Percentiles rank a stretch among this genome's conserved stretches.
Conservation (phyloP, 768 basidiomycete genomes). For the Lactarius hengduanensis region DNA sequence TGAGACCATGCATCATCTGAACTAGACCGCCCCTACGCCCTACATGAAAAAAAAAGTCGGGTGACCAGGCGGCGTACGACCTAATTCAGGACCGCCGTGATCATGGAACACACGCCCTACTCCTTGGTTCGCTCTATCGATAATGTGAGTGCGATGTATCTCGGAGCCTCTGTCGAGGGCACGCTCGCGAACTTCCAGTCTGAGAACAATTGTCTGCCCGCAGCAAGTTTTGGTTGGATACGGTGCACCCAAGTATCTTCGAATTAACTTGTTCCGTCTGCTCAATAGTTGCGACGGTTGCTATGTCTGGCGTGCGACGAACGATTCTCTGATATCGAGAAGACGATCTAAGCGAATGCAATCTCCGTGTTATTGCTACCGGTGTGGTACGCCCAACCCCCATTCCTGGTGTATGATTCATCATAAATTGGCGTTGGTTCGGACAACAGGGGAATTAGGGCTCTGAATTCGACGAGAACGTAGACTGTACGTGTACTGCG, state of each 20-base stretch:
- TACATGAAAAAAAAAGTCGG: background rate
- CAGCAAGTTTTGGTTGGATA: background rate
- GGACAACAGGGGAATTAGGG: background rate
- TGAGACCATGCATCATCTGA: background rate
- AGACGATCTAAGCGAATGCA: background rate
- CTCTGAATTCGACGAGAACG: background rate
- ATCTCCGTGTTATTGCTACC: background rate
- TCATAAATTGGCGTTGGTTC: background rate
- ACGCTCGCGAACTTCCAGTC: background rate
- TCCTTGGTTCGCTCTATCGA: background rate
- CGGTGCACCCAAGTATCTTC: background rate
- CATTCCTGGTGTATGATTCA: background rate
- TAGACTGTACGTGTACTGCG: background rate
- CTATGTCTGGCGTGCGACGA: background rate
- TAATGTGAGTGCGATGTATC: background rate
- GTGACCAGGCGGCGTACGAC: background rate
- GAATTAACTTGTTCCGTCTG: background rate
- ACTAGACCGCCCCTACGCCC: background rate
- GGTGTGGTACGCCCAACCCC: background rate
- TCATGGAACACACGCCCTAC: background rate
- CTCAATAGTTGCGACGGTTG: background rate
- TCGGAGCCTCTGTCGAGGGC: background rate
- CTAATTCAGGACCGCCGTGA: background rate
- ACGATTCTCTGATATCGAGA: background rate
- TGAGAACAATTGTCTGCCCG: no score